phyloP scores from a whole-genome alignment of 1,139 yeast genomes.

The Hyphopichia khmerensis region DNA sequence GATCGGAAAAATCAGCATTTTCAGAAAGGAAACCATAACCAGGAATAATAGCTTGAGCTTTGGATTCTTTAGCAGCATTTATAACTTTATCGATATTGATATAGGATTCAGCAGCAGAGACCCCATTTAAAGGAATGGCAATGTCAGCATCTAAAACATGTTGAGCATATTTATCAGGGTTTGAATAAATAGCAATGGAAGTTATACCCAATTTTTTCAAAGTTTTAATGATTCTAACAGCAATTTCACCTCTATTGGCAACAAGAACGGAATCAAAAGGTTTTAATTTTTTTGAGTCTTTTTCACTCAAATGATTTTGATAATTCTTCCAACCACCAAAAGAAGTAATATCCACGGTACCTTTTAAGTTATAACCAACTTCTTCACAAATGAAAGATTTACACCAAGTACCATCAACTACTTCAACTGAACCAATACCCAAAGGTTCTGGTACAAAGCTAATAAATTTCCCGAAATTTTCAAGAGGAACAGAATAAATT shows the following conservation, averaged over 20 bases:
- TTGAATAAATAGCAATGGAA: conserved; percentile 87
- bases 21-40: conserved; percentile 97
- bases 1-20: conserved; percentile 92
- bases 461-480: conserved; percentile 76
- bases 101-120: conserved; percentile 87
- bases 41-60: conserved; percentile 91
- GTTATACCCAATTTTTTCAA: conserved; percentile 74
- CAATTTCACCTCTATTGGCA: conserved; percentile 97
- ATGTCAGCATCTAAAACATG: conserved; percentile 84
- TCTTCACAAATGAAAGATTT: conserved; percentile 96
- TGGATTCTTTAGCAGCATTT: conserved; percentile 76
- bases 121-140: conserved; percentile 75
- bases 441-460: conserved; percentile 90
- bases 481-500: conserved; percentile 77
- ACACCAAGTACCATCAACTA: conserved; percentile 75
- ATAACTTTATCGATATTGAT: conserved; percentile 81
- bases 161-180: conserved; percentile 83
- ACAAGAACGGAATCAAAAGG: conserved; percentile 85
- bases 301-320: conserved; percentile 39
- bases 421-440: conserved; percentile 90
- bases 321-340: conserved; percentile 89
- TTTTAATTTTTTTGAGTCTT: conserved; percentile 21
- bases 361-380: conserved; percentile 67
- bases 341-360: conserved; percentile 74
- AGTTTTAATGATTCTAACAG: conserved; percentile 89